Conservation (phyloP, 1,139 yeast species). For the Yamadazyma epiphylla region DNA sequence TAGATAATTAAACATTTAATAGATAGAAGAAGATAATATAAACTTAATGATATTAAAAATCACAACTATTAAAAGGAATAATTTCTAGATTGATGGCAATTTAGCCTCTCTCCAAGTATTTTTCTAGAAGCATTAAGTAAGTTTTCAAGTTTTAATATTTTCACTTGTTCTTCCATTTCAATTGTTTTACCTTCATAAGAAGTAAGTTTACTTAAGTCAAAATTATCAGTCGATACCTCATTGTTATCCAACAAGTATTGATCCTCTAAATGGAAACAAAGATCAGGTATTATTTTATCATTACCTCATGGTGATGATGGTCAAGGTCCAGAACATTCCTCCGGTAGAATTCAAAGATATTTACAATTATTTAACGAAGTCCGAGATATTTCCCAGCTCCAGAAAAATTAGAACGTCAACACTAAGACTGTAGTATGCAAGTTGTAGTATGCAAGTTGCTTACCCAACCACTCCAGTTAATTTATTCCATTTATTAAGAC, state of each 20-base stretch:
- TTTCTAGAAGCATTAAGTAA: slow-evolving; percentile 70
- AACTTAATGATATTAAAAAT: too few species aligned
- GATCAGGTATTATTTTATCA: slow-evolving; percentile 92
- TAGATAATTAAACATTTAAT: slow-evolving; percentile 3
- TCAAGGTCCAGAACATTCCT: slow-evolving; percentile 99
- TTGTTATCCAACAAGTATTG: too few species aligned
- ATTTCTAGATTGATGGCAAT: too few species aligned
- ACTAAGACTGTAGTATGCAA: too few species aligned
- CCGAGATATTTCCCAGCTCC: slow-evolving; percentile 88
- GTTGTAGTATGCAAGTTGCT: slow-evolving; percentile 94
- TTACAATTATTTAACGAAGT: slow-evolving; percentile 93
- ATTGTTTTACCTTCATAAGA: slow-evolving; percentile 82
- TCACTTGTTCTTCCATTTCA: slow-evolving; percentile 94
- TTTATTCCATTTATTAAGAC: slow-evolving; percentile 92
- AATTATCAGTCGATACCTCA: too few species aligned
- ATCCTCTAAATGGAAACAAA: slow-evolving; percentile 98
- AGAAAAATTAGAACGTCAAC: slow-evolving; percentile 91
- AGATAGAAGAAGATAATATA: too few species aligned
- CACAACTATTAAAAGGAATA: too few species aligned
- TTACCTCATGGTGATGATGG: slow-evolving; percentile 99
- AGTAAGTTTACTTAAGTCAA: slow-evolving; percentile 68
- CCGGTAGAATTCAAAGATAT: slow-evolving; percentile 96
- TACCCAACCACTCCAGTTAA: slow-evolving; percentile 98
- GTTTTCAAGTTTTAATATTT: slow-evolving; percentile 79
- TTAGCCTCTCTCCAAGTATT: slow-evolving; percentile 80